Conservation (phyloP, 1,284 basidiomycete genomes). For the Ceraceosorus guamensis region DNA sequence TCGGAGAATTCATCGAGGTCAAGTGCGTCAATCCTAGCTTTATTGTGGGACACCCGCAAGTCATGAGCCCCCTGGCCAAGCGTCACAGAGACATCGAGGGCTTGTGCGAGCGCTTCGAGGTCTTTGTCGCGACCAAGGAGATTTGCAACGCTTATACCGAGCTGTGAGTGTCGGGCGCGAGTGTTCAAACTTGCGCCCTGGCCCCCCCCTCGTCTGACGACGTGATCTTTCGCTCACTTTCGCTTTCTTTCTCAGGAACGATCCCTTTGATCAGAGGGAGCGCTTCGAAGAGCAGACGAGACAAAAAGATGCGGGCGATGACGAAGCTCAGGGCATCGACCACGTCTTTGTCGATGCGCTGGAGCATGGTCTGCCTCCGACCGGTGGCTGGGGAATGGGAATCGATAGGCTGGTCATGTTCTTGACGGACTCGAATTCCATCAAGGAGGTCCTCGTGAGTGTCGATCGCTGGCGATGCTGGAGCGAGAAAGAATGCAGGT, state of each 20-base stretch:
- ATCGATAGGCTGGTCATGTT: conserved; percentile 32
- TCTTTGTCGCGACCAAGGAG: conserved; percentile 96
- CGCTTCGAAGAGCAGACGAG: conserved; percentile 85
- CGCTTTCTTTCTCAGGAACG: conserved; percentile 20
- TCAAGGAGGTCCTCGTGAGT: conserved; percentile 68
- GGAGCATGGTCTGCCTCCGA: conserved; percentile 94
- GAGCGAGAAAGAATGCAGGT: background rate
- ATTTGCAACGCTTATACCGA: conserved; percentile 71
- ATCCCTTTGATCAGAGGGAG: conserved; percentile 68
- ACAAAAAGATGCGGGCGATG: conserved; percentile 94
- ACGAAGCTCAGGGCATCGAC: conserved; percentile 94
- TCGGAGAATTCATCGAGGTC: conserved; percentile 94
- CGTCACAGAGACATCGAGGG: conserved; percentile 54
- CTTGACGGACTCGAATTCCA: conserved; percentile 54
- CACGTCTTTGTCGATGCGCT: conserved; percentile 57
- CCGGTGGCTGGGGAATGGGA: conserved; percentile 61
- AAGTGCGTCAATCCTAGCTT: conserved; percentile 94
- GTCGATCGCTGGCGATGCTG: background rate
- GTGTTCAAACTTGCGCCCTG: background rate
- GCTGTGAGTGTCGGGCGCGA: conserved; percentile 77
- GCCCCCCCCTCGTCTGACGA: background rate
- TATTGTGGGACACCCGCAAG: conserved; percentile 93
- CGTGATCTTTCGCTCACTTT: background rate
- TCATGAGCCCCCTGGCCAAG: conserved; percentile 91
- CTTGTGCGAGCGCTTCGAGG: conserved; percentile 96